phyloP scores from a whole-genome alignment of 1,139 yeast species.

The Pichia sp. region DNA sequence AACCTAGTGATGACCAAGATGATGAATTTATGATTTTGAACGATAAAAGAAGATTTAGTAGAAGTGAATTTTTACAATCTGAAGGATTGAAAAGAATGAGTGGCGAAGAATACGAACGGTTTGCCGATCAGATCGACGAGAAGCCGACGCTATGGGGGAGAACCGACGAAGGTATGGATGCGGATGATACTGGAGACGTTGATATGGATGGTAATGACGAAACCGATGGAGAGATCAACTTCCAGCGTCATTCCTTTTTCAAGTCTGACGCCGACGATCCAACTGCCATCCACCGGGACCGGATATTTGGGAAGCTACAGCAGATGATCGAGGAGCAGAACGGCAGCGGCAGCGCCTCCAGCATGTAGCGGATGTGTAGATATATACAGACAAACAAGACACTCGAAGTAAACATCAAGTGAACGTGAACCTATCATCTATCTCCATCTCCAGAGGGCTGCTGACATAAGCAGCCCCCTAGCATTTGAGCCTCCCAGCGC shows the following conservation, averaged over 20 bases:
- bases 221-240: conserved; percentile 27
- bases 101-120: conserved; percentile 30
- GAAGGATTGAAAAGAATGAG: conserved; percentile 33
- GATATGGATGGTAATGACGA: conserved; percentile 32
- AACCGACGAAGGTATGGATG: conserved; percentile 29
- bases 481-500: background rate
- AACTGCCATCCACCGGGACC: conserved; percentile 61
- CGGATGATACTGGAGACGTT: conserved; percentile 27
- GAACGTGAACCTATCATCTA: no score
- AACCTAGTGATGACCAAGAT: conserved; percentile 40
- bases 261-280: conserved; percentile 56
- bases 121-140: conserved; percentile 30
- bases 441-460: no score
- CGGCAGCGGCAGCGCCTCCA: background rate
- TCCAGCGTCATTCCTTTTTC: conserved; percentile 49
- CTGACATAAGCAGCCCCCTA: no score
- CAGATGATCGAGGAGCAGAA: conserved; percentile 40
- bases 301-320: conserved; percentile 56
- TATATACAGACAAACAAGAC: no score
- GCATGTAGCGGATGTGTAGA: no score
- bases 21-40: conserved; percentile 35
- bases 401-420: no score
- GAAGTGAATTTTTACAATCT: conserved; percentile 25
- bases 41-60: conserved; percentile 30
- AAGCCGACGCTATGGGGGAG: conserved; percentile 12